Evolutionary conservation across 306 rosid species (phyloP).

Genomic region (Fagus crenata): DNA sequence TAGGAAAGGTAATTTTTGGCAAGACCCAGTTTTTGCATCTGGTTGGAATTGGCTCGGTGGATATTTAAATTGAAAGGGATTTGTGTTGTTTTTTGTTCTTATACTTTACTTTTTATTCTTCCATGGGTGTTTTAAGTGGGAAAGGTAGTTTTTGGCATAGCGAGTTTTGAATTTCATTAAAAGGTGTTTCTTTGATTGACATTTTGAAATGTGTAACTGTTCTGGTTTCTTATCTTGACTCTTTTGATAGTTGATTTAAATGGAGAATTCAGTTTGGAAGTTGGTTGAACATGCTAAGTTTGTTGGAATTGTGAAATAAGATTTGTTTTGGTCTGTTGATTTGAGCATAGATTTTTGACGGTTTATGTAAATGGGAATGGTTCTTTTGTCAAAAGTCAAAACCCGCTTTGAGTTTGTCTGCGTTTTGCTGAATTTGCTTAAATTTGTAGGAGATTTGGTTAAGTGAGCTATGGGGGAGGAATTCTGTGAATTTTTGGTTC

Average conservation of each 20-base stretch:
- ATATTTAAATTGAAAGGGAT: constrained; percentile 16
- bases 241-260: constrained; percentile 21
- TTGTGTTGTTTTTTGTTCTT: constrained; percentile 3
- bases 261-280: constrained; percentile 1
- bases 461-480: constrained; percentile 8
- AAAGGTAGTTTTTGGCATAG: constrained; percentile 30
- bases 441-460: constrained; percentile 1
- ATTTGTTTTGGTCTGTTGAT: constrained; percentile 24
- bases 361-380: constrained; percentile 25
- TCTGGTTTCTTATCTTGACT: background rate
- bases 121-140: constrained; percentile 14
- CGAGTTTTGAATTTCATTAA: background rate
- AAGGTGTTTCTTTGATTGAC: constrained; percentile 15
- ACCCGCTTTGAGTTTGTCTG: constrained; percentile 26
- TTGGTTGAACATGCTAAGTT: constrained; percentile 7
- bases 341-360: constrained; percentile 1
- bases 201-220: constrained; percentile 19
- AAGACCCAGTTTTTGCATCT: constrained; percentile 14
- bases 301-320: constrained; percentile 14
- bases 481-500: constrained; percentile 14
- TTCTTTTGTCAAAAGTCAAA: constrained; percentile 13
- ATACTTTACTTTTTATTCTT: constrained; percentile 21
- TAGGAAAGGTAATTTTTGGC: constrained; percentile 21
- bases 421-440: constrained; percentile 20
- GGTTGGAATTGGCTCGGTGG: constrained; percentile 25